Percentiles rank a stretch among this genome's conserved stretches.
These are phyloP conservation scores for Casaregolazyma lundiana DNA, from an alignment of 1,139 yeast species.

Conservation along the genomic window DNA sequence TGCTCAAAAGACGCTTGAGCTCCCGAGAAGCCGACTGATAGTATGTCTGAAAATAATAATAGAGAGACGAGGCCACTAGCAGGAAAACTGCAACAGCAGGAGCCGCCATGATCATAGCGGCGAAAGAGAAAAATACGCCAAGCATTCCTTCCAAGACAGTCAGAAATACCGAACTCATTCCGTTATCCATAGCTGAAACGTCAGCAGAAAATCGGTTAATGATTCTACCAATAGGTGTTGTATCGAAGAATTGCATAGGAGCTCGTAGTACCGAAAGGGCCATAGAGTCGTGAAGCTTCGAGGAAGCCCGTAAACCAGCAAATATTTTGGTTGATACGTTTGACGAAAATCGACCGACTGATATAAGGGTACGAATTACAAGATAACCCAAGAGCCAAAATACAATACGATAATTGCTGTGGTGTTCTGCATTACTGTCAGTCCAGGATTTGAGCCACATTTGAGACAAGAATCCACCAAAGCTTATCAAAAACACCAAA, in stretches of 20 bases:
- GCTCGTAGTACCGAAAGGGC: slow-evolving; percentile 70
- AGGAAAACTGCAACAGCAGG: slow-evolving; percentile 50
- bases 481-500: slow-evolving; percentile 41
- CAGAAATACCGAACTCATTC: slow-evolving; percentile 36
- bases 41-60: slow-evolving; percentile 78
- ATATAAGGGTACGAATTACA: slow-evolving; percentile 3
- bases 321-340: slow-evolving; percentile 64
- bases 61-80: slow-evolving; percentile 51
- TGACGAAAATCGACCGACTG: slow-evolving; percentile 58
- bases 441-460: slow-evolving; percentile 96
- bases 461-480: slow-evolving; percentile 52
- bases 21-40: slow-evolving; percentile 77
- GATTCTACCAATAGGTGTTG: slow-evolving; percentile 67
- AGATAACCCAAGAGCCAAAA: slow-evolving; percentile 69
- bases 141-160: slow-evolving; percentile 50
- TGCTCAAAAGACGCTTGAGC: slow-evolving; percentile 73
- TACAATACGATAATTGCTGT: slow-evolving; percentile 62
- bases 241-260: slow-evolving; percentile 65
- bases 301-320: slow-evolving; percentile 82
- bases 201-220: slow-evolving; percentile 73
- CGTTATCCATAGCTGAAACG: slow-evolving; percentile 64
- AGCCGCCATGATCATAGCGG: slow-evolving; percentile 68
- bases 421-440: slow-evolving; percentile 64
- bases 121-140: slow-evolving; percentile 56
- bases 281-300: slow-evolving; percentile 72